phyloP scores from a whole-genome alignment of 2,329 filamentous ascomycete genomes.

The Aschersonia sp. region DNA sequence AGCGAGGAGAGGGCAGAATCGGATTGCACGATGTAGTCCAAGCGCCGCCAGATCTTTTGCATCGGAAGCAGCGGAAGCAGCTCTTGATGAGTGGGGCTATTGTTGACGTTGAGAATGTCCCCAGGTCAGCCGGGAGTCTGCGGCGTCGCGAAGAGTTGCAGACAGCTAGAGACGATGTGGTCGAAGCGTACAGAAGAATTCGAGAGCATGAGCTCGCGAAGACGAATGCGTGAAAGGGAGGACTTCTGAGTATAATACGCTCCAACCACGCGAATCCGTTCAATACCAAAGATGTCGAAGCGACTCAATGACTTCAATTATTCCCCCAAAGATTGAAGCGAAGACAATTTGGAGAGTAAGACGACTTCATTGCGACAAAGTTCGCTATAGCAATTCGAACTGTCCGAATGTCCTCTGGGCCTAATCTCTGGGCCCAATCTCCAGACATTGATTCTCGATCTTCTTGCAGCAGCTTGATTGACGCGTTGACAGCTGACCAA shows the following conservation, averaged over 20 bases:
- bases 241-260: background rate
- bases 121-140: slow-evolving; percentile 23
- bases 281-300: too few species aligned
- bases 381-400: too few species aligned
- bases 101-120: slow-evolving; percentile 20
- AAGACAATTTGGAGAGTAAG: too few species aligned
- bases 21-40: slow-evolving; percentile 47
- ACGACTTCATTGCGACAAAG: too few species aligned
- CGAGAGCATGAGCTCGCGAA: slow-evolving; percentile 22
- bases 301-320: too few species aligned
- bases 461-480: too few species aligned
- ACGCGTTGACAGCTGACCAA: too few species aligned
- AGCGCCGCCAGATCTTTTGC: slow-evolving; percentile 63
- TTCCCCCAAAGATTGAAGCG: too few species aligned
- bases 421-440: too few species aligned
- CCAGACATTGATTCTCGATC: too few species aligned
- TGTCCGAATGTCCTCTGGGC: too few species aligned
- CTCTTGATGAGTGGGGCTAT: slow-evolving; percentile 18
- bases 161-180: slow-evolving; percentile 17
- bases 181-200: slow-evolving; percentile 24
- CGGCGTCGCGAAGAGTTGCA: slow-evolving; percentile 24
- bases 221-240: slow-evolving; percentile 6
- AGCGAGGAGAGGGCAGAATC: slow-evolving; percentile 40
- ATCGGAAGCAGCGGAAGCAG: slow-evolving; percentile 25
- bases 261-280: background rate